Evolutionary conservation across 2,329 filamentous ascomycete genomes (phyloP).

Genomic region (Lasiodiplodia sp.): DNA sequence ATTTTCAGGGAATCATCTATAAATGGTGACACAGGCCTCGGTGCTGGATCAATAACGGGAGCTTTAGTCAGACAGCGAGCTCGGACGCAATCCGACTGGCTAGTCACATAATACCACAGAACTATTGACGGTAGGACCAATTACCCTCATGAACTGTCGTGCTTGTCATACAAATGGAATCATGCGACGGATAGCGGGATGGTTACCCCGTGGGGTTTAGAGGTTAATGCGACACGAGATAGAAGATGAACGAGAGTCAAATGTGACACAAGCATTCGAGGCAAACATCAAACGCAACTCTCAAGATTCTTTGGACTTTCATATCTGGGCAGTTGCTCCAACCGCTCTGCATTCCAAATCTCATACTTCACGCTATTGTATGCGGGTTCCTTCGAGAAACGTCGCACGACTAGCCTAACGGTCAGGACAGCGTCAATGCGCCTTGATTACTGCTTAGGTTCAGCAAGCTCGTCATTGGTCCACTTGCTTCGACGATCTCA

Average conservation of each 20-base stretch:
- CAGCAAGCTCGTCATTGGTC: constrained; percentile 3
- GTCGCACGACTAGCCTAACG: background rate
- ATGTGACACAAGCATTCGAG: background rate
- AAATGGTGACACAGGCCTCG: constrained; percentile 16
- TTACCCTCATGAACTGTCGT: background rate
- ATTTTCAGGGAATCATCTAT: background rate
- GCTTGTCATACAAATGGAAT: background rate
- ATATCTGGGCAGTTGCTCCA: too few species aligned
- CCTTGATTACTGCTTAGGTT: background rate
- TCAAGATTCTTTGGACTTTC: too few species aligned
- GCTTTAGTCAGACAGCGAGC: background rate
- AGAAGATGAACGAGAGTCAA: background rate
- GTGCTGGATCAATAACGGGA: background rate
- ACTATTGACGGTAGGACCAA: background rate
- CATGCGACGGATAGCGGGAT: background rate
- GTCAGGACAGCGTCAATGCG: background rate
- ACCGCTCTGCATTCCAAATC: background rate
- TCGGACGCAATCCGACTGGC: constrained; percentile 15
- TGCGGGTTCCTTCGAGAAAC: background rate
- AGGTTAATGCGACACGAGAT: background rate
- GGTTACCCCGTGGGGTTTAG: background rate
- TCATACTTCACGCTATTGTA: background rate
- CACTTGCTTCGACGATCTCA: background rate
- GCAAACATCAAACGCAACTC: too few species aligned
- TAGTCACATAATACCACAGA: background rate